A percentile compares a stretch with the other conserved stretches of the same genome.
Evolutionary conservation across 805 yeast genomes (phyloP).

Genomic region (Metschnikowia reukaufii): DNA sequence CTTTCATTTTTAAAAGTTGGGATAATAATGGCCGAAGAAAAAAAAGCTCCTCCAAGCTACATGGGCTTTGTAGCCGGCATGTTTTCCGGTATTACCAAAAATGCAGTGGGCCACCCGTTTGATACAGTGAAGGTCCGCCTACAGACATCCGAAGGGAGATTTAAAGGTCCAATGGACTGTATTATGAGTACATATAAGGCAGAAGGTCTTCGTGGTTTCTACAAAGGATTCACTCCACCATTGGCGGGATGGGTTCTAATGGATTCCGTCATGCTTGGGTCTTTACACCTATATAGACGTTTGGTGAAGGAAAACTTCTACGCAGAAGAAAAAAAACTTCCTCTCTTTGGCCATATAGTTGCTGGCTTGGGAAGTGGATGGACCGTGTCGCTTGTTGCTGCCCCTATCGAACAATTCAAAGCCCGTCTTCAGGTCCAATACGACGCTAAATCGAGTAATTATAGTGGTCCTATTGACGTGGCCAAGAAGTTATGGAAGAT

Average conservation of each 20-base stretch:
- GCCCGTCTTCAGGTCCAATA: conserved; percentile 89
- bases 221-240: conserved; percentile 92
- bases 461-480: conserved; percentile 81
- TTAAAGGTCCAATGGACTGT: conserved; percentile 83
- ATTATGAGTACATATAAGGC: conserved; percentile 64
- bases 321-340: conserved; percentile 60
- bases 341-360: conserved; percentile 68
- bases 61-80: conserved; percentile 88
- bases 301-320: conserved; percentile 64
- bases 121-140: conserved; percentile 87
- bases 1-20: neutral
- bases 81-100: conserved; percentile 82
- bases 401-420: conserved; percentile 87
- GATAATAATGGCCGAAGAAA: conserved; percentile 1
- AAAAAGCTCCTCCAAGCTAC: conserved; percentile 45
- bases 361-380: conserved; percentile 85
- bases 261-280: conserved; percentile 91
- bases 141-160: conserved; percentile 62
- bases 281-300: conserved; percentile 74
- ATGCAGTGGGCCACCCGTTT: conserved; percentile 90
- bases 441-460: conserved; percentile 65
- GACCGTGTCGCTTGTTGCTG: conserved; percentile 95
- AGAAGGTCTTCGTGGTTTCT: conserved; percentile 79
- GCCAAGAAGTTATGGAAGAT: conserved; percentile 54
- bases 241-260: conserved; percentile 89